These are phyloP conservation scores for Astragalus glycyphyllos DNA, from an alignment of 306 rosid species.

Conservation along the genomic window DNA sequence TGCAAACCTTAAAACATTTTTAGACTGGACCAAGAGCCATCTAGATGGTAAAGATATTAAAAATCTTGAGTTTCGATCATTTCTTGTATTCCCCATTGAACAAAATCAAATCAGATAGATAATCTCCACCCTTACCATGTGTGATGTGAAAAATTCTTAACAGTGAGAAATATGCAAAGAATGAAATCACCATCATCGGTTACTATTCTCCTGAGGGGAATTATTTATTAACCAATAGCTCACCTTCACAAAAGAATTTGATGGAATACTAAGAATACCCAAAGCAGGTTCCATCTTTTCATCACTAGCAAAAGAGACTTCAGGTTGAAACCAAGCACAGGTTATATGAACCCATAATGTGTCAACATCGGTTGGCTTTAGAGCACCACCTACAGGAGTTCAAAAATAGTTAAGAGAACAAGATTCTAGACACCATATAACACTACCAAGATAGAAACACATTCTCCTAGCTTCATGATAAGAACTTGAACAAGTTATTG, in stretches of 20 bases:
- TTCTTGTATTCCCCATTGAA: conserved; percentile 17
- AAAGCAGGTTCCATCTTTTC: conserved; percentile 99
- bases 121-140: conserved; percentile 23
- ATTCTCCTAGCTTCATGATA: conserved; percentile 29
- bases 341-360: conserved; percentile 98
- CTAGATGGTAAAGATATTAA: conserved; percentile 38
- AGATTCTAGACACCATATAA: conserved; percentile 35
- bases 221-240: conserved; percentile 30
- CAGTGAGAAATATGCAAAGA: conserved; percentile 24
- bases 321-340: conserved; percentile 99
- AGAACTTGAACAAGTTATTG: conserved; percentile 24
- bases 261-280: conserved; percentile 97
- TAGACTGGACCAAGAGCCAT: conserved; percentile 31
- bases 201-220: neutral
- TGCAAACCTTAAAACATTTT: conserved; percentile 38
- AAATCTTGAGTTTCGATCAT: conserved; percentile 33
- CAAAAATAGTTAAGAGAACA: conserved; percentile 39
- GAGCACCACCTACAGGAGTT: conserved; percentile 82
- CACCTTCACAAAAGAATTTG: conserved; percentile 99
- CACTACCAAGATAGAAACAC: conserved; percentile 25
- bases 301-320: conserved; percentile 95
- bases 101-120: conserved; percentile 25
- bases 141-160: conserved; percentile 22
- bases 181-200: conserved; percentile 11
- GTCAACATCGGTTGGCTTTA: conserved; percentile 95